Conservation (phyloP, 78 protist species). For the slime mould (Dictyostelium discoideum) region dicty_2.7 NC_007090.3:3096501-3097000, state of each 20-base stretch:
- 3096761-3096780: no score
- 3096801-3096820: no score
- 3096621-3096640: neutral
- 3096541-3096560: no score
- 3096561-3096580: neutral
- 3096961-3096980: no score
- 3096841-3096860: neutral
- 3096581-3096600: neutral
- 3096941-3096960: no score
- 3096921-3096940: neutral
- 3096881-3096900: no score
- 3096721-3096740: neutral
- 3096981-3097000: no score
- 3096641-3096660: neutral
- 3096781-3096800: no score
- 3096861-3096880: neutral
- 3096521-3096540: neutral
- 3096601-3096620: neutral
- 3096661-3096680: neutral
- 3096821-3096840: neutral
- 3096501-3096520: neutral
- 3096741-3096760: no score
- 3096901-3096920: neutral
- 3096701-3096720: neutral
- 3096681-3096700: neutral